Evolutionary conservation across 371 early-diverging fungal genomes (phyloP), one percentile per base, ranked within the genome.

Genomic region (Rhizopus delemar): DNA sequence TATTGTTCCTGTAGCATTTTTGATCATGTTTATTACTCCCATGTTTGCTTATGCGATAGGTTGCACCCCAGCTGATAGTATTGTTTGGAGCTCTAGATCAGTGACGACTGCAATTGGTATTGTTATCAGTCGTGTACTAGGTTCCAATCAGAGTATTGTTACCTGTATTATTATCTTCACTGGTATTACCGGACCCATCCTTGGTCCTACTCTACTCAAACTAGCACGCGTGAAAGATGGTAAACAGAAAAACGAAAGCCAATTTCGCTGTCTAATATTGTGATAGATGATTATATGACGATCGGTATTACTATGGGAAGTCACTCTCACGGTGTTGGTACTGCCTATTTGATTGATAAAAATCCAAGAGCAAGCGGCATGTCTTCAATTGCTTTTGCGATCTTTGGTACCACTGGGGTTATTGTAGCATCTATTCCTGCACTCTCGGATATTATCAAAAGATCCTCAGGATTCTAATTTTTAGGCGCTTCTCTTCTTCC

Each of bases 31-130:
- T 52, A 38, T 65, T 22, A 65, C 65, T 12, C 74, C 74, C 15
- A 53, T 74, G 9, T 65, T 68, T 46, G 74, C 74, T 32, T 60
- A 62, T 51, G 53, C 41, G 22, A 60, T 74, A 36, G 71, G 71
- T 1, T 54, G 65, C 52, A 29, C 64, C 1, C 68, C 68, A 3
- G 61, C 34, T 12, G n/a, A 65, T 29, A 57, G 65, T 50, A 46
- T 74, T 4, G 70, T 59, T 1, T 62, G 71, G 57, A 59, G 52
- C 39, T 56, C 54, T 33, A 57, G 71, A 51, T 71, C 71, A 2
- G 67, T 71, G 2, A 74, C 71, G 2, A 68, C 74, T 15, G 67
- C 74, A 13, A 67, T 74, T 50, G 74, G 70, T 52, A 70, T 74
- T 15, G 64, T 62, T 0, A 59, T 74, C 28, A 56, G 56, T n/a